These are phyloP conservation scores for Combretum micranthum DNA, from an alignment of 345 rosid species.

Conservation along the genomic window DNA sequence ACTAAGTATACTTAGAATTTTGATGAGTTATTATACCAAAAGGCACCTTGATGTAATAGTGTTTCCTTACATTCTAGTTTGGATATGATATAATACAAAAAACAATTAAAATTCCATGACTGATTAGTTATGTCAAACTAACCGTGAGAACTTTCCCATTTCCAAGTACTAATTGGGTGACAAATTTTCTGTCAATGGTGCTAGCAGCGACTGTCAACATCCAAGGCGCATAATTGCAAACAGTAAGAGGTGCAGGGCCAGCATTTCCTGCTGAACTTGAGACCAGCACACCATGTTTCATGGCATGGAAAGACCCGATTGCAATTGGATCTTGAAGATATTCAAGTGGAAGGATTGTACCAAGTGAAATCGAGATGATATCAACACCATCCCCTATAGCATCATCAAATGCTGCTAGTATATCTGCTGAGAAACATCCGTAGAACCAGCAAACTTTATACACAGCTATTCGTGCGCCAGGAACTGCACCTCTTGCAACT, in stretches of 20 bases:
- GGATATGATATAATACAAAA: no score
- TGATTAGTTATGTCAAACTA: neutral
- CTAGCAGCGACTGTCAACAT: conserved; percentile 28
- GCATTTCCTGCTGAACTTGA: conserved; percentile 20
- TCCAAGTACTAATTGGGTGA: conserved; percentile 23
- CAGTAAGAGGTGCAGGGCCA: conserved; percentile 11
- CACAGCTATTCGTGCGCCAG: conserved; percentile 23
- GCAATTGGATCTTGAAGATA: conserved; percentile 19
- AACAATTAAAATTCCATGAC: neutral
- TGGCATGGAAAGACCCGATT: conserved; percentile 28
- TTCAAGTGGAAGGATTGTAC: neutral
- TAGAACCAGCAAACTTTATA: conserved; percentile 31
- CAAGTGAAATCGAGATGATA: conserved; percentile 18
- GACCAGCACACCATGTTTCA: conserved; percentile 26
- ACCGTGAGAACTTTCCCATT: conserved; percentile 25
- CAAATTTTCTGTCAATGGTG: conserved; percentile 28
- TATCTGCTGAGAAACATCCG: conserved; percentile 23
- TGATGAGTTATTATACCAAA: no score
- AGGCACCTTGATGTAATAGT: no score
- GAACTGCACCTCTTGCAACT: conserved; percentile 29
- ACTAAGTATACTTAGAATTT: no score
- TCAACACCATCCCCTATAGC: conserved; percentile 31
- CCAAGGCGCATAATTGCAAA: conserved; percentile 29
- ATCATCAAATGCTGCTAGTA: conserved; percentile 36
- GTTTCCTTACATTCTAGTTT: no score